phyloP scores from a whole-genome alignment of 2,329 filamentous ascomycete species.

The Seiridium cupressi region DNA sequence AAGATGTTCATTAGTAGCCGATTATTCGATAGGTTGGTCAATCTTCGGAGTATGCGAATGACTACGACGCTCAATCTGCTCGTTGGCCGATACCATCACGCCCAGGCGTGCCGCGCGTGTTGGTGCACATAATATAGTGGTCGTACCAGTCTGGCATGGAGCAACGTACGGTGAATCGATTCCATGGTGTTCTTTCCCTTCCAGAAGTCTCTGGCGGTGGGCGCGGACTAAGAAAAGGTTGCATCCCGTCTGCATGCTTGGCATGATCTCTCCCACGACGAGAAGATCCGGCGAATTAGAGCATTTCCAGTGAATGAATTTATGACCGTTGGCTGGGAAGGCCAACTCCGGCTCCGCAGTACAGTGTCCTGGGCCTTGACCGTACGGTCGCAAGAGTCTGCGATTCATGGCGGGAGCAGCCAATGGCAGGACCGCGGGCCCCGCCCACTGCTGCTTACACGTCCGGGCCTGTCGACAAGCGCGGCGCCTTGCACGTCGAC shows the following conservation, averaged over 20 bases:
- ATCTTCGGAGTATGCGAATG: too few relatives aligned
- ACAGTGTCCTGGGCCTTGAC: neutral
- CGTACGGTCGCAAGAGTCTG: constrained; percentile 6
- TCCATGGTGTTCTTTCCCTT: too few relatives aligned
- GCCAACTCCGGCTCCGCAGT: constrained; percentile 2
- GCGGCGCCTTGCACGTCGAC: constrained; percentile 31
- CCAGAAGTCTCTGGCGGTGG: neutral
- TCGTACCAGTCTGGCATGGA: too few relatives aligned
- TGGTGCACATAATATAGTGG: too few relatives aligned
- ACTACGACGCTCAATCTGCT: too few relatives aligned
- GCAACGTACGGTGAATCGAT: neutral
- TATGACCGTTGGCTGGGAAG: neutral
- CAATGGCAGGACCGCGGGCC: neutral
- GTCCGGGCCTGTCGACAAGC: neutral
- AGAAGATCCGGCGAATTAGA: neutral
- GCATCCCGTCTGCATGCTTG: neutral
- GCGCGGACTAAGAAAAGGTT: neutral
- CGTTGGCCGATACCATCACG: too few relatives aligned
- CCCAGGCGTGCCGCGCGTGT: too few relatives aligned
- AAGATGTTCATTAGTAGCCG: too few relatives aligned
- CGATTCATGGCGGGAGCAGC: neutral
- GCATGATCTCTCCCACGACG: neutral
- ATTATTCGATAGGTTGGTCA: too few relatives aligned
- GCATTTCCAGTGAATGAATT: neutral
- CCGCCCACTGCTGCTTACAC: neutral